These are phyloP conservation scores for Lipomyces spencermartinsiae DNA, from an alignment of 805 yeast species.

Conservation along the genomic window DNA sequence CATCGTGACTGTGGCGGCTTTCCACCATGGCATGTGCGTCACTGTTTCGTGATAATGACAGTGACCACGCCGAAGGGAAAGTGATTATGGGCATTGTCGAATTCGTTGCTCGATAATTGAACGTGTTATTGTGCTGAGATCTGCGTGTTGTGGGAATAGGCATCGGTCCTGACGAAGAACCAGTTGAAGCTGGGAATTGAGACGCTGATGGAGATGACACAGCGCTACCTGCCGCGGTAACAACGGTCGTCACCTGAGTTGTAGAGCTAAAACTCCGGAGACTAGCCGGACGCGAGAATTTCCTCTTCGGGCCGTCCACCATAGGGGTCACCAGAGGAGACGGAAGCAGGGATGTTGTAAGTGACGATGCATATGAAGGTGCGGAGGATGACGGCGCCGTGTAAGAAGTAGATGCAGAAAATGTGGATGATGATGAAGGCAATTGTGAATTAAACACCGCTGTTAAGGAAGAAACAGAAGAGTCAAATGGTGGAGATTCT, in stretches of 20 bases:
- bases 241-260: constrained; percentile 31
- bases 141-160: constrained; percentile 22
- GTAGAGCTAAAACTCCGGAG: constrained; percentile 32
- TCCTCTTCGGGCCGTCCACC: neutral
- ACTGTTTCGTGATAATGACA: constrained; percentile 19
- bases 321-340: neutral
- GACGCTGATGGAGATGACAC: constrained; percentile 22
- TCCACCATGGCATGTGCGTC: constrained; percentile 10
- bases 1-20: neutral
- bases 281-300: constrained; percentile 31
- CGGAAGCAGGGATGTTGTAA: constrained; percentile 1
- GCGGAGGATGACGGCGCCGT: too few species aligned
- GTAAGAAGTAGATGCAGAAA: constrained; percentile 9
- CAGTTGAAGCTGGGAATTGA: constrained; percentile 11
- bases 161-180: constrained; percentile 15
- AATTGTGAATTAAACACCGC: constrained; percentile 11
- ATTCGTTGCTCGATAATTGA: constrained; percentile 19
- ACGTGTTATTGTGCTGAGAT: constrained; percentile 1
- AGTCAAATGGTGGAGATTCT: neutral
- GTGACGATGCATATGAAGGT: neutral
- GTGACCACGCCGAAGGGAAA: constrained; percentile 12
- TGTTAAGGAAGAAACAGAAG: constrained; percentile 1
- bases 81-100: constrained; percentile 12
- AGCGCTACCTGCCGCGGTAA: constrained; percentile 32
- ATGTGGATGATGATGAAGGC: constrained; percentile 16